Evolutionary conservation across 2,329 filamentous ascomycete genomes (phyloP).

Genomic region (Cytospora chrysosperma): DNA sequence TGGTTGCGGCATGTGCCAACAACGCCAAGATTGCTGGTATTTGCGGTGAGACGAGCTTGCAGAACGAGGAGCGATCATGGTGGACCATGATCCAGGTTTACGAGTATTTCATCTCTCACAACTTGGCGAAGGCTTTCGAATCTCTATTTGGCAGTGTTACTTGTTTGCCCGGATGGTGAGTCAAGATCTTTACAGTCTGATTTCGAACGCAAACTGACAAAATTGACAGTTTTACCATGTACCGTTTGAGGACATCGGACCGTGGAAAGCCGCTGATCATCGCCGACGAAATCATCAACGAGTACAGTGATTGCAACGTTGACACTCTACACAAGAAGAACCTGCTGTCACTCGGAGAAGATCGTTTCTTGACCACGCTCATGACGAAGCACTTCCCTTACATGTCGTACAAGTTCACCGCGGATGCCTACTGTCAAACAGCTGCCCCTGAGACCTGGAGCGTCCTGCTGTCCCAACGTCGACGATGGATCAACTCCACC

Average conservation of each 20-base stretch:
- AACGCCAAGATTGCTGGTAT: conserved; percentile 96
- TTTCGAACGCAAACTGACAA: conserved; percentile 37
- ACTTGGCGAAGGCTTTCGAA: conserved; percentile 95
- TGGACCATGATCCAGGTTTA: conserved; percentile 99
- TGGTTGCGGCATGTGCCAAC: conserved; percentile 89
- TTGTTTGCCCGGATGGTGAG: conserved; percentile 97
- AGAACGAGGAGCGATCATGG: conserved; percentile 94
- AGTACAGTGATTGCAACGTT: conserved; percentile 85
- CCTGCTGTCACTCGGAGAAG: conserved; percentile 86
- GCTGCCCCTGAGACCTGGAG: conserved; percentile 93
- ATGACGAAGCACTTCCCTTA: conserved; percentile 97
- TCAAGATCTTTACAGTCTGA: conserved; percentile 29
- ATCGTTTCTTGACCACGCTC: conserved; percentile 93
- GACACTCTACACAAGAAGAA: conserved; percentile 99
- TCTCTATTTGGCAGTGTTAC: conserved; percentile 97
- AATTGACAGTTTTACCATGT: conserved; percentile 87
- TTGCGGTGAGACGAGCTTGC: conserved; percentile 92
- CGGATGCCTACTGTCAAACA: conserved; percentile 89
- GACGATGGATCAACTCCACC: conserved; percentile 99
- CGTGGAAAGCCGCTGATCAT: conserved; percentile 94
- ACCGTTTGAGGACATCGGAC: conserved; percentile 89
- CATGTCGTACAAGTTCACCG: conserved; percentile 95
- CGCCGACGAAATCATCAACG: conserved; percentile 79
- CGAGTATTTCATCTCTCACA: conserved; percentile 98
- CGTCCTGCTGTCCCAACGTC: conserved; percentile 93